Evolutionary conservation across 1,139 yeast species (phyloP), one percentile per base, ranked within the genome.

Genomic region (Kurtzmaniella quercitrusa): DNA sequence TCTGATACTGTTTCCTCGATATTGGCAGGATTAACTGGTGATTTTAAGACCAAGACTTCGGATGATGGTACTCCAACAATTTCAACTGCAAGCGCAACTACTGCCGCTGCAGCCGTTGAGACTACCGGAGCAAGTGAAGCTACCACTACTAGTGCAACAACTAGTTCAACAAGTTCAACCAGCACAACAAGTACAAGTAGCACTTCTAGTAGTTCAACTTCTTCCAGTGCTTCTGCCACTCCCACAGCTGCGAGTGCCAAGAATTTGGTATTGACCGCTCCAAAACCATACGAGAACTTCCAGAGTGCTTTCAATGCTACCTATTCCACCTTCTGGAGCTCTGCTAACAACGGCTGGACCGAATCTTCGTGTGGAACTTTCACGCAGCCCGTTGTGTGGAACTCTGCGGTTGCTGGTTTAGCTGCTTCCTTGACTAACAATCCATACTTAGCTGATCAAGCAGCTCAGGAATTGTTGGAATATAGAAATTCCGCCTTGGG

Each of bases 401-500:
- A 53, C 36, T 60, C 56, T 40, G 66, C 66, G 1, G 63, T 62
- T 2, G 57, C 60, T 25, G 65, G 65, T 9, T 53, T 54, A 36
- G 63, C 60, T n/a, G 41, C 46, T 3, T 19, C 41, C 16, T 39
- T 25, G 7, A 46, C 58, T 41, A 48, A 54, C 3, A 44, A 55
- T 40, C 43, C 56, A 2, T 49, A 47, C 10, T 50, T 55, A 27
- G 21, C 39, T 4, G 40, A 44, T 5, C 49, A 49, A 25, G 44
- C 58, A 7, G 42, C 44, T 8, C 45, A 11, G 41, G 47, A 19
- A 51, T 53, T 33, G 42, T 50, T 4, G n/a, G 41, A 52, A 25
- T 62, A 61, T 42, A 50, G 53, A 43, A 59, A 55, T 39, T 16
- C 54, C 2, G 41, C 47, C 12, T 41, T 53, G 7, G 65, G 62